Evolutionary conservation across 805 yeast genomes (phyloP).

Genomic region (Cyberlindnera bimundalis): DNA sequence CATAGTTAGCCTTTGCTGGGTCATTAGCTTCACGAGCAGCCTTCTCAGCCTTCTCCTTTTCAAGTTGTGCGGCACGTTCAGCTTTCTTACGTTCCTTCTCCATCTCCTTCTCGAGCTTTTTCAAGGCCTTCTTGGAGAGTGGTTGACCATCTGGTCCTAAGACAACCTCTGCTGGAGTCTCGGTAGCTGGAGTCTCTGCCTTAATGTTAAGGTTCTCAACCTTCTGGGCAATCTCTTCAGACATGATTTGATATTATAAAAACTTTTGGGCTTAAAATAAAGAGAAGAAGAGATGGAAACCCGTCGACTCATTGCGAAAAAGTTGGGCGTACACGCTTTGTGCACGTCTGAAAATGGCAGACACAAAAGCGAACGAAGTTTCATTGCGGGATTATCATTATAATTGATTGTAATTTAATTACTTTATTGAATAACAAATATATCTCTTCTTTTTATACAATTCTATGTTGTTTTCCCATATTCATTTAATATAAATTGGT

Average conservation of each 20-base stretch:
- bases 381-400: no score
- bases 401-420: no score
- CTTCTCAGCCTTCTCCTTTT: constrained; percentile 69
- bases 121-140: constrained; percentile 87
- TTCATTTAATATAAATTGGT: no score
- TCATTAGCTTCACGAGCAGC: constrained; percentile 76
- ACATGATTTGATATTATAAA: constrained; percentile 8
- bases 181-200: constrained; percentile 33
- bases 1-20: constrained; percentile 84
- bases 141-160: constrained; percentile 78
- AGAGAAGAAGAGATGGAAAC: neutral
- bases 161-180: constrained; percentile 20
- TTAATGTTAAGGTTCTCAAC: constrained; percentile 10
- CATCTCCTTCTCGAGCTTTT: constrained; percentile 88
- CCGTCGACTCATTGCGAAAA: constrained; percentile 7
- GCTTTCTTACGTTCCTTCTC: constrained; percentile 93
- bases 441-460: no score
- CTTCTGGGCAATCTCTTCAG: constrained; percentile 16
- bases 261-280: no score
- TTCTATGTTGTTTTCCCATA: no score
- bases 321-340: neutral
- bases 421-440: no score
- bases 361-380: no score
- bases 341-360: constrained; percentile 7
- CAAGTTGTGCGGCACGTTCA: constrained; percentile 85